A percentile compares a stretch with the other conserved stretches of the same genome.
Conservation (phyloP, 768 basidiomycete species). For the Podaxis carcinomalis region DNA sequence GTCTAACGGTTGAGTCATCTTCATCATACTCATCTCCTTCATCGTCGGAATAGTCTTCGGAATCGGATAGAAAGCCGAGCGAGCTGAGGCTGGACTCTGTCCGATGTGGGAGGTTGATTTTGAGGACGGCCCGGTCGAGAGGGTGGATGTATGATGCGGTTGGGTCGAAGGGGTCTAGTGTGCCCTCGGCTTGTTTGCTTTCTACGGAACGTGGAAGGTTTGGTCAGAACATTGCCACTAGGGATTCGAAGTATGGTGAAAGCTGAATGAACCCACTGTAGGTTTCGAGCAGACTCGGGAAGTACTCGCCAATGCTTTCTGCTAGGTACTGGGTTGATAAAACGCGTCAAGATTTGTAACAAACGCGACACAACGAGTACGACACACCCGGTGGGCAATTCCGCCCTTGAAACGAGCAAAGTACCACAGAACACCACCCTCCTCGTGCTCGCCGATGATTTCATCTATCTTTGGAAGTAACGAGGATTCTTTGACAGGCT, state of each 20-base stretch:
- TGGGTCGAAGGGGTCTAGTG: slow-evolving; percentile 56
- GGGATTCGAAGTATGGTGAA: not conserved
- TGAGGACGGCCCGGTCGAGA: slow-evolving; percentile 45
- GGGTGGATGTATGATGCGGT: slow-evolving; percentile 55
- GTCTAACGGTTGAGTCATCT: slow-evolving; percentile 19
- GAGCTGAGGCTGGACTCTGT: slow-evolving; percentile 19
- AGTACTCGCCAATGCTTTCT: slow-evolving; percentile 29
- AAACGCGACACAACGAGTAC: slow-evolving; percentile 9
- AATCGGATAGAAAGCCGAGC: slow-evolving; percentile 28
- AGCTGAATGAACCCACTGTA: slow-evolving; percentile 45
- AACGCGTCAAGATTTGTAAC: slow-evolving; percentile 24
- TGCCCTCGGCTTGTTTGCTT: slow-evolving; percentile 37
- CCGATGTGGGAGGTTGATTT: slow-evolving; percentile 26
- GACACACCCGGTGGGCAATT: slow-evolving; percentile 52
- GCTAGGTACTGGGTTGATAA: slow-evolving; percentile 37
- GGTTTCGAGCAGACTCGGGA: slow-evolving; percentile 43
- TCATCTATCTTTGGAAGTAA: slow-evolving; percentile 30
- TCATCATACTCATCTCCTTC: slow-evolving; percentile 22
- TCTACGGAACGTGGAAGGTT: slow-evolving; percentile 29
- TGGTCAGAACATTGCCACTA: not conserved
- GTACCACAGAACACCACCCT: slow-evolving; percentile 42
- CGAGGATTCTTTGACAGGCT: slow-evolving; percentile 26
- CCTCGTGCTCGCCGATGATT: slow-evolving; percentile 55
- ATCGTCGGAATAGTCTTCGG: slow-evolving; percentile 16
- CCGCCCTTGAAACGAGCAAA: slow-evolving; percentile 58